A percentile compares a stretch with the other conserved stretches of the same genome.
Evolutionary conservation across 1,284 basidiomycete species (phyloP).

Genomic region (Apiotrichum siamense): DNA sequence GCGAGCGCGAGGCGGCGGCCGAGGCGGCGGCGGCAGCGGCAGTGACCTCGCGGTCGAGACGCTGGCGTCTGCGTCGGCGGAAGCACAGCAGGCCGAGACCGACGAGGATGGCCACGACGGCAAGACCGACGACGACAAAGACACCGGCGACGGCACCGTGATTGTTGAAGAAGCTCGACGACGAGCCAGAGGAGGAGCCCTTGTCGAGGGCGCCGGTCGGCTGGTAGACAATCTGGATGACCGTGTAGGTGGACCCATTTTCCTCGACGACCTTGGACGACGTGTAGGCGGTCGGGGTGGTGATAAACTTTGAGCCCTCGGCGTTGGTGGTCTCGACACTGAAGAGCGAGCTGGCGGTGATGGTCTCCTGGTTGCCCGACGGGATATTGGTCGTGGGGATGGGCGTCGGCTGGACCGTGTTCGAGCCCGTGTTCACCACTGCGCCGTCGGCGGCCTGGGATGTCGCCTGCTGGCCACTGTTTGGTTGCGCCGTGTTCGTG

Average conservation of each 20-base stretch:
- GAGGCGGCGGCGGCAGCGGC: conserved; percentile 47
- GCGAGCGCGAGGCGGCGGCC: conserved; percentile 35
- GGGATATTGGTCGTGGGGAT: background rate
- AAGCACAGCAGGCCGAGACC: conserved; percentile 46
- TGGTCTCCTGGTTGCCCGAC: background rate
- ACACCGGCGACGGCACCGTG: conserved; percentile 48
- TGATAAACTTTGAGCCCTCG: conserved; percentile 27
- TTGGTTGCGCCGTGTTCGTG: background rate
- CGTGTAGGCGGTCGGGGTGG: conserved; percentile 36
- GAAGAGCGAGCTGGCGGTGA: conserved; percentile 19
- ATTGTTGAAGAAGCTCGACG: conserved; percentile 43
- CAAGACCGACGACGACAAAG: conserved; percentile 49
- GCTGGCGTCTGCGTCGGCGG: conserved; percentile 42
- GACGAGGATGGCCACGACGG: conserved; percentile 42
- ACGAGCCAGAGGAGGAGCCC: conserved; percentile 25
- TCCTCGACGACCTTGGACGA: conserved; percentile 36
- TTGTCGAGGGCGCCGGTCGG: conserved; percentile 41
- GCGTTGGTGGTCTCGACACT: conserved; percentile 37
- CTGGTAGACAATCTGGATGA: conserved; percentile 42
- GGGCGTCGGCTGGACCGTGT: background rate
- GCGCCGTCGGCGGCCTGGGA: background rate
- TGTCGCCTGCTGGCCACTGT: background rate
- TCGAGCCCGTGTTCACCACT: background rate
- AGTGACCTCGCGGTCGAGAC: conserved; percentile 47
- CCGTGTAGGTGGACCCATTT: conserved; percentile 40